Evolutionary conservation across 176 grass and related monocot species (phyloP), one percentile per base, ranked within the genome.

Genomic region (Dendrocalamus sinicus): DNA sequence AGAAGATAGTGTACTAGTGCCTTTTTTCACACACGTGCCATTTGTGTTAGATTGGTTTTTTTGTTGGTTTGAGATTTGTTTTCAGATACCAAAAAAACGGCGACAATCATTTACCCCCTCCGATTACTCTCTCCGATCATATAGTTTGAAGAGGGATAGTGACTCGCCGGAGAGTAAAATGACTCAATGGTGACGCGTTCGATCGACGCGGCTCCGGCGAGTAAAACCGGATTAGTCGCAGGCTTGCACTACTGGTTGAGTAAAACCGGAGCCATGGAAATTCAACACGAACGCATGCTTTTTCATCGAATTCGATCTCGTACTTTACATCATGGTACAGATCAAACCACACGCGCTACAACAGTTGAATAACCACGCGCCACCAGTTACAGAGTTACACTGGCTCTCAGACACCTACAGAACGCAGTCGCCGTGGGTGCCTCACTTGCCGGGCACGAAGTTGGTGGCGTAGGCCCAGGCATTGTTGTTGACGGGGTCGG

Each of bases 401-500:
- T 10, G 57, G 3, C 57, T 30, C 22, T 6, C 28, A 28, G 47
- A 55, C 79, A 43, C 19, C 41, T 57, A 37, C 68, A 8, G 3
- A 10, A 6, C 53, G 24, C 2, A 0, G 50, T 13, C 68, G 20
- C 7, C 12, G 9, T 5, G 3, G 9, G 28, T 23, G 2, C 22
- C 39, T 80, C 67, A 94, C 84, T 95, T 92, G 68, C 95, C 95
- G 85, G 95, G 95, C 4, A 92, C 95, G 41, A 98, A 98, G 91
- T 98, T 98, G 77, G 95, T 98, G 91, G 95, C 95, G 63, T 90
- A 98, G 23, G 95, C 70, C 95, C 95, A 95, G 0, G 93, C 96
- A 17, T 98, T 98, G 91, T 98, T 98, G 93, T 94, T 98, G 17
- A 98, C 93, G 1, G 96, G 96, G 68, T 98, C 96, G 3, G 95